phyloP scores from a whole-genome alignment of 148 eudicot species.

The Chenopodium suecicum region DNA sequence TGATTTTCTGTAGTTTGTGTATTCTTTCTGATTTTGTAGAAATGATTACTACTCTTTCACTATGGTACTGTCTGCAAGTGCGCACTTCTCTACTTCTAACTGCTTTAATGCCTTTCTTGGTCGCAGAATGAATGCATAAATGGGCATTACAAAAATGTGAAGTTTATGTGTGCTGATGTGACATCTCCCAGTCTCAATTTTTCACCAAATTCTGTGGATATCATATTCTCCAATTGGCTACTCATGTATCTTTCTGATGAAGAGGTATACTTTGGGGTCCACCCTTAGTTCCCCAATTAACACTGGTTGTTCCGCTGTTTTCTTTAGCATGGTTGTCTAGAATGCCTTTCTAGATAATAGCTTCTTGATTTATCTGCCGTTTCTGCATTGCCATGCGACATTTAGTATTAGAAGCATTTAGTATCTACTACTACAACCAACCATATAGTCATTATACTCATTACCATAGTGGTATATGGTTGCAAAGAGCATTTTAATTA shows the following conservation, averaged over 20 bases:
- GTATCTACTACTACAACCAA: too few relatives aligned
- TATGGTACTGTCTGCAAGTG: background rate
- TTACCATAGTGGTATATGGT: background rate
- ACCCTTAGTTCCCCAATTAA: too few relatives aligned
- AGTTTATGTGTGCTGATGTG: slow-evolving; percentile 96
- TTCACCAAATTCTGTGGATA: slow-evolving; percentile 66
- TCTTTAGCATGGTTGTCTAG: background rate
- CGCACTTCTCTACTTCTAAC: background rate
- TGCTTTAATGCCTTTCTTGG: background rate
- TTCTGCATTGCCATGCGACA: background rate
- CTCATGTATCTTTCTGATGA: slow-evolving; percentile 96
- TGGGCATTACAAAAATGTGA: slow-evolving; percentile 77
- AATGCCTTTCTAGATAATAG: background rate
- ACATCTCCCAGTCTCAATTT: slow-evolving; percentile 76
- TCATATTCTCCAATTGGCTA: slow-evolving; percentile 95
- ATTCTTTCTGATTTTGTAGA: background rate
- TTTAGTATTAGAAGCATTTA: background rate
- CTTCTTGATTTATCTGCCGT: background rate
- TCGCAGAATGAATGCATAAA: slow-evolving; percentile 84
- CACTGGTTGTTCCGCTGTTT: too few relatives aligned
- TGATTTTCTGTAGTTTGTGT: background rate
- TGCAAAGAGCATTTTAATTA: background rate
- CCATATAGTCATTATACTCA: background rate
- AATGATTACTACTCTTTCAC: background rate
- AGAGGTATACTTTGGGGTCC: slow-evolving; percentile 48